Evolutionary conservation across 2,329 filamentous ascomycete species (phyloP), one percentile per base, ranked within the genome.

Genomic region (Talaromyces piceae): DNA sequence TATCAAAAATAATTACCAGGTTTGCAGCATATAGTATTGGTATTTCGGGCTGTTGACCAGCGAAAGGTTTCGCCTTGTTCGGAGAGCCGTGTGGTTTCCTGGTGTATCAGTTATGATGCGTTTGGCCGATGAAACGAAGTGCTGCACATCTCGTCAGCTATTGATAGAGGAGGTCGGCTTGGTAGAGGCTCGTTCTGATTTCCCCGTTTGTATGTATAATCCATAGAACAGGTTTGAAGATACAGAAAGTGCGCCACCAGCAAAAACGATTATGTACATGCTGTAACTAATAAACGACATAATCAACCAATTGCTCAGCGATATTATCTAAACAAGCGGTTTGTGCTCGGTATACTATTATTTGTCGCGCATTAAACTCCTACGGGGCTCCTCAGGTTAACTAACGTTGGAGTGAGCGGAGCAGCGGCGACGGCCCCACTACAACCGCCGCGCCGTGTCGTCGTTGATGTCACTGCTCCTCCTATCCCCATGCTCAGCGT

Each of bases 1-100:
- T 28, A n/a, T 20, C 44, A 27, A 46, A 46, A 46, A 30, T 11
- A 18, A 11, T 46, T 20, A 18, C 44, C 20, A 23, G 45, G 26
- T 18, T 28, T 28, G 27, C 44, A 30, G 44, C 31, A 41, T 33
- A 49, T 50, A 50, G 49, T 41, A 50, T 30, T 27, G 49, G 26
- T 18, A 45, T 45, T 50, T 20, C 18, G n/a, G 20, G 18, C 18
- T 45, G 25, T 45, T 45, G 49, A 33, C 25, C 16, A 39, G 23
- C 44, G 13, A 46, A 37, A 23, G 16, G 25, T 20, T 20, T 46
- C 23, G 25, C 25, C 27, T 46, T 28, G 41, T 13, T 18, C 39
- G 11, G 18, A 23, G 13, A 43, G 22, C 20, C 20, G 20, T 43
- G 39, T 22, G 20, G 13, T 25, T 43, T 25, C 22, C 5, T 43